Conservation (phyloP, 495 filamentous ascomycete genomes). For the Talaromyces trachyspermus region DNA sequence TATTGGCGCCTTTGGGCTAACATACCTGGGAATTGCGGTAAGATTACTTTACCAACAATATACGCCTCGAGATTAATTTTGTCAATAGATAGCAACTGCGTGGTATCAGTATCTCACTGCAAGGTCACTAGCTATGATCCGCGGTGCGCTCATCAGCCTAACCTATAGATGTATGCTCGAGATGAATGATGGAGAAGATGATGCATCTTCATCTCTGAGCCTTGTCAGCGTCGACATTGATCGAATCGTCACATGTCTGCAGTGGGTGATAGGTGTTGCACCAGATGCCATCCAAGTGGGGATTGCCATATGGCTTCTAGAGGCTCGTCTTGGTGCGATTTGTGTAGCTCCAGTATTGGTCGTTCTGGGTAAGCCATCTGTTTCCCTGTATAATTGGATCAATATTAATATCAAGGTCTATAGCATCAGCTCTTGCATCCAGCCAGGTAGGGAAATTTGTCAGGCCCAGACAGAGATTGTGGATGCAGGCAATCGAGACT, state of each 20-base stretch:
- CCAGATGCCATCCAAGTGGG: slow-evolving; percentile 49
- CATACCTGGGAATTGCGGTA: slow-evolving; percentile 57
- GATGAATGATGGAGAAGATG: slow-evolving; percentile 22
- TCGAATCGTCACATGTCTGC: slow-evolving; percentile 39
- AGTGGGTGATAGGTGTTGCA: slow-evolving; percentile 50
- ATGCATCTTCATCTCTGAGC: slow-evolving; percentile 44
- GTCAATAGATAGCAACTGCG: slow-evolving; percentile 1
- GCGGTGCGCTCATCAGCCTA: slow-evolving; percentile 49
- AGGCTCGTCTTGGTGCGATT: slow-evolving; percentile 46
- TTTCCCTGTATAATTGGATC: slow-evolving; percentile 13
- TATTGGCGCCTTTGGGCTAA: slow-evolving; percentile 53
- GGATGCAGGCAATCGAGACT: slow-evolving; percentile 47
- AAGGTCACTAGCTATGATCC: slow-evolving; percentile 49
- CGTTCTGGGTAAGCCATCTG: slow-evolving; percentile 30
- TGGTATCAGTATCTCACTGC: slow-evolving; percentile 39
- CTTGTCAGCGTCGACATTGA: slow-evolving; percentile 60
- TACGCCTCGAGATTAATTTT: not conserved
- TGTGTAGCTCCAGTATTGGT: slow-evolving; percentile 47
- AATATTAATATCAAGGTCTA: not conserved
- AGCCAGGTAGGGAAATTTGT: slow-evolving; percentile 3
- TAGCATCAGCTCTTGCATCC: slow-evolving; percentile 2
- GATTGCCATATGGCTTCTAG: slow-evolving; percentile 51
- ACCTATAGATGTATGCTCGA: slow-evolving; percentile 45
- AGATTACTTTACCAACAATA: slow-evolving; percentile 2
- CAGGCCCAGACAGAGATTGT: slow-evolving; percentile 26